A percentile compares a stretch with the other conserved stretches of the same genome.
Conservation (phyloP, 2,329 filamentous ascomycete genomes). For the Ophiostoma perfectum region DNA sequence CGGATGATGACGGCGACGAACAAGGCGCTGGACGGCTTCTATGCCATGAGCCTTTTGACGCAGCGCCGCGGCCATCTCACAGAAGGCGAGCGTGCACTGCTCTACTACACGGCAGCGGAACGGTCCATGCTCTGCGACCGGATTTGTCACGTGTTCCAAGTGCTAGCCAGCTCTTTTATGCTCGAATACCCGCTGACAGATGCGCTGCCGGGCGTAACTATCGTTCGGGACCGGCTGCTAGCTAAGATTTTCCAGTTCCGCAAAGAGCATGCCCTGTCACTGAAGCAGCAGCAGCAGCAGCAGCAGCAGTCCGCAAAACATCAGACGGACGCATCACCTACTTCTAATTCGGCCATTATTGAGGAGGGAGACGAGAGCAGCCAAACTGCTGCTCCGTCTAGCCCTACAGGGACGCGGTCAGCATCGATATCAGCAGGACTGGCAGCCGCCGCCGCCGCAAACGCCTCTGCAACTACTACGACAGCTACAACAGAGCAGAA, state of each 20-base stretch:
- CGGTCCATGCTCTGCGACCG: slow-evolving; percentile 75
- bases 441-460: not conserved
- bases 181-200: slow-evolving; percentile 90
- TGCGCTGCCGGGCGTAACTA: slow-evolving; percentile 75
- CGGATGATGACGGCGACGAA: slow-evolving; percentile 74
- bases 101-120: slow-evolving; percentile 74
- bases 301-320: not conserved
- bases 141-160: slow-evolving; percentile 81
- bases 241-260: slow-evolving; percentile 85
- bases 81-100: slow-evolving; percentile 72
- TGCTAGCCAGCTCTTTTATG: slow-evolving; percentile 88
- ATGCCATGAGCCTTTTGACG: slow-evolving; percentile 92
- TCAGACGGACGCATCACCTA: not conserved
- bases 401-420: not conserved
- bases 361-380: not conserved
- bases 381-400: not conserved
- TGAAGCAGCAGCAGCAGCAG: not conserved
- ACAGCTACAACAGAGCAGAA: not conserved
- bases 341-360: not conserved
- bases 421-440: slow-evolving; percentile 6
- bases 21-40: slow-evolving; percentile 85
- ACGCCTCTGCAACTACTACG: not conserved
- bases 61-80: slow-evolving; percentile 70
- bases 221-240: slow-evolving; percentile 74
- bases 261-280: slow-evolving; percentile 50